phyloP scores from a whole-genome alignment of 2,329 filamentous ascomycete genomes.

The Fusarium sp. region DNA sequence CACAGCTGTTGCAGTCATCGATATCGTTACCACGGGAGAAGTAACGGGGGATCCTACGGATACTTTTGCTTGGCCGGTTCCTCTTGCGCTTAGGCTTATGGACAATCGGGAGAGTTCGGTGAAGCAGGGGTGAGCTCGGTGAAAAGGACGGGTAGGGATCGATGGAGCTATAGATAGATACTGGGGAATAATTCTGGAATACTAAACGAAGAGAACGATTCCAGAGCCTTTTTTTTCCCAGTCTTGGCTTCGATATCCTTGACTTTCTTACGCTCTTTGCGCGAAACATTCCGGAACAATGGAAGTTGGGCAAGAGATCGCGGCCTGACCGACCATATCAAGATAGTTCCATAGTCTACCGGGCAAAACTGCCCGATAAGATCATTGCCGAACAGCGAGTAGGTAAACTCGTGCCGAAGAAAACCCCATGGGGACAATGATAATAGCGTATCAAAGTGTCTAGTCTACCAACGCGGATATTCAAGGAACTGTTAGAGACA shows the following conservation, averaged over 20 bases:
- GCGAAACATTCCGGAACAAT: neutral
- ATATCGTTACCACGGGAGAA: conserved; percentile 51
- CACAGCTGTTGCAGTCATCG: conserved; percentile 52
- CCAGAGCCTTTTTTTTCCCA: neutral
- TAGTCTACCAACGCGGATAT: neutral
- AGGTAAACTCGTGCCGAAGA: neutral
- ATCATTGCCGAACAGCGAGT: neutral
- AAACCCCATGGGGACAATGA: neutral
- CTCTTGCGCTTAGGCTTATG: conserved; percentile 35
- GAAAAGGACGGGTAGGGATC: neutral
- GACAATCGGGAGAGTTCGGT: neutral
- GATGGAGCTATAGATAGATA: neutral
- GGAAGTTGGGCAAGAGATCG: neutral
- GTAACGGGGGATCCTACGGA: conserved; percentile 46
- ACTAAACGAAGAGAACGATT: neutral
- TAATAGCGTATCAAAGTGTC: neutral
- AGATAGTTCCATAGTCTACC: too few relatives aligned
- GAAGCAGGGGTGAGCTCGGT: neutral
- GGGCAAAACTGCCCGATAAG: neutral
- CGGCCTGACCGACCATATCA: neutral
- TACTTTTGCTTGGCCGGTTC: conserved; percentile 52
- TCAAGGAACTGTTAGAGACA: neutral
- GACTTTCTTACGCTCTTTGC: neutral
- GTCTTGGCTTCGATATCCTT: neutral
- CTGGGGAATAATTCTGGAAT: neutral